A percentile compares a stretch with the other conserved stretches of the same genome.
Evolutionary conservation across 768 basidiomycete species (phyloP).

Genomic region (Agaricus subrufescens): DNA sequence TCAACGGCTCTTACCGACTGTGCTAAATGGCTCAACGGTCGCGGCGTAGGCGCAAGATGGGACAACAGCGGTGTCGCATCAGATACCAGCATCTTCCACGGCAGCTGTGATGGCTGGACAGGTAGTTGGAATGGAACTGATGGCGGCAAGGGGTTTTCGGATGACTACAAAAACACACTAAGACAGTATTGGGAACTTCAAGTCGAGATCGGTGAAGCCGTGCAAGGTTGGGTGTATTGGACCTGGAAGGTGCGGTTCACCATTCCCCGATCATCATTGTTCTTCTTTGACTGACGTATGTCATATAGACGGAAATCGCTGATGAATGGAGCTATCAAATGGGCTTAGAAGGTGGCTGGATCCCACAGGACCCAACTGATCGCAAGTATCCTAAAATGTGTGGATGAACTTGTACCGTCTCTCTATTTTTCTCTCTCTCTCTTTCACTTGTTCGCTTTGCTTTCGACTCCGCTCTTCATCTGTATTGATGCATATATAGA

Average conservation of each 20-base stretch:
- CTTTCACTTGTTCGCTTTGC: background rate
- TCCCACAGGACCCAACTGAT: constrained; percentile 65
- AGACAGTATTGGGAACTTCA: constrained; percentile 82
- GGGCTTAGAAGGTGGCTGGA: constrained; percentile 74
- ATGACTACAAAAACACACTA: constrained; percentile 58
- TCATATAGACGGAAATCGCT: constrained; percentile 51
- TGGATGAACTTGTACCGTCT: background rate
- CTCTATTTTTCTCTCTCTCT: background rate
- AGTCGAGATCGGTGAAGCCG: constrained; percentile 65
- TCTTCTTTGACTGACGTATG: background rate
- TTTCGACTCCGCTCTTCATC: background rate
- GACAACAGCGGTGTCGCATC: constrained; percentile 43
- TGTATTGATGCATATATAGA: background rate
- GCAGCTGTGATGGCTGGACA: constrained; percentile 58
- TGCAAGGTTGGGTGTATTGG: constrained; percentile 74
- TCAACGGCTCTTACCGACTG: constrained; percentile 72
- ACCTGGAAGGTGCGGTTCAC: constrained; percentile 61
- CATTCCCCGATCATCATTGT: background rate
- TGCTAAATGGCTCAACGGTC: constrained; percentile 75
- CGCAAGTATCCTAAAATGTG: constrained; percentile 64
- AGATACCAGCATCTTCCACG: constrained; percentile 41
- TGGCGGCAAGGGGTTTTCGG: constrained; percentile 40
- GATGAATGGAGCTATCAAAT: constrained; percentile 77
- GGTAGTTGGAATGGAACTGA: constrained; percentile 36
- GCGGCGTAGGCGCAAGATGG: constrained; percentile 67